Base-by-base conservation (phyloP, 495 filamentous ascomycete species). In the Trichocladium antarcticum region DNA sequence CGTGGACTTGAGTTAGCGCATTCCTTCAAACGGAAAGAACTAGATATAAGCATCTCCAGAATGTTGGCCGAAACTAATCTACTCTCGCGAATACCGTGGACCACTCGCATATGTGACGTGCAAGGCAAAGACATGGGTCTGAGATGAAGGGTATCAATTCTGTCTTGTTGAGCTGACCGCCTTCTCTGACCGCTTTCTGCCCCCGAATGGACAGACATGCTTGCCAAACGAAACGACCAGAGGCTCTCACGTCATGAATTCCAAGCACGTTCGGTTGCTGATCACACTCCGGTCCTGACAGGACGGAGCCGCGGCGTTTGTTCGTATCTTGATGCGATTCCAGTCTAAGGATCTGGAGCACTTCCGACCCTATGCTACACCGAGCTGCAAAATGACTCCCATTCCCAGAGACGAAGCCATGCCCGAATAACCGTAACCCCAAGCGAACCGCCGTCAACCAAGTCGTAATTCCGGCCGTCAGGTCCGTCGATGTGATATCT, bases 331-430 rank as follows among this genome's bases (percentile, higher is more conserved):
- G 58, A 58, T 60, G 57, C 56, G 56, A 59, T 65, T 59, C 62
- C 58, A 58, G 61, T 65, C 58, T 52, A 57, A 56, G 56, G 57
- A 61, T 64, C 61, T 65, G 56, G 64, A 65, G 64, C 64, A 57
- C 64, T 67, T 67, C 64, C 62, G 56, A 58, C 60, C 58, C 46
- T 62, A 59, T 56, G 60, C 60, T 66, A 63, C 60, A 63, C 57
- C 60, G 55, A 57, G 58, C 54, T 56, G 58, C 51, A 55, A 55
- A 57, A 42, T 37, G 50, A 55, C 28, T 37, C 44, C 57, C 56
- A 57, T 56, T 60, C 53, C 62, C 62, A 61, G 60, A 56, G 55
- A 61, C 46, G 51, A 54, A 58, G 61, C 55, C 53, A 50, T 64
- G 46, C 53, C 61, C 60, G 63, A 63, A 51, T 49, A 61, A 56